Evolutionary conservation across 805 yeast species (phyloP).

Genomic region (Priceomyces haplophilus): DNA sequence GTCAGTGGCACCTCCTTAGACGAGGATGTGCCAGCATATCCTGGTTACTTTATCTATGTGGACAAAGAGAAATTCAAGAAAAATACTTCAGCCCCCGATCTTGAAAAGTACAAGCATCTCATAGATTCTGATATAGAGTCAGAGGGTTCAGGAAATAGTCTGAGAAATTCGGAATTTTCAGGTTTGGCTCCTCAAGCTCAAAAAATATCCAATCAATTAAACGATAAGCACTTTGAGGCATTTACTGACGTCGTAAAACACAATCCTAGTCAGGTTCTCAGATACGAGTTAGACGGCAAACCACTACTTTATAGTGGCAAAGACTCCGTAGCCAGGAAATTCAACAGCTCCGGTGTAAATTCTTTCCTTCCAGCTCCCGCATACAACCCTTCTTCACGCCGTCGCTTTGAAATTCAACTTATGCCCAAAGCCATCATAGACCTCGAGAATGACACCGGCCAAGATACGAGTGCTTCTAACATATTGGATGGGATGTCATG

Average conservation of each 20-base stretch:
- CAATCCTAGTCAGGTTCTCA: conserved; percentile 81
- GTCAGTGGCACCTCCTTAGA: conserved; percentile 1
- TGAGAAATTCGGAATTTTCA: conserved; percentile 8
- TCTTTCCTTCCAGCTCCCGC: conserved; percentile 54
- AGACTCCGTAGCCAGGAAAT: conserved; percentile 50
- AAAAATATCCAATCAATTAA: conserved; percentile 41
- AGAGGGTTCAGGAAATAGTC: conserved; percentile 20
- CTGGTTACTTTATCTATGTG: conserved; percentile 67
- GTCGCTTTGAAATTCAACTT: conserved; percentile 81
- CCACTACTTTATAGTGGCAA: conserved; percentile 72
- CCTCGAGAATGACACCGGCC: conserved; percentile 50
- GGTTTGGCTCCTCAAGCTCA: conserved; percentile 21
- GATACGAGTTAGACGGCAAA: conserved; percentile 77
- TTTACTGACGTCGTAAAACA: conserved; percentile 73
- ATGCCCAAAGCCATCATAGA: conserved; percentile 93
- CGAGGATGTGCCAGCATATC: conserved; percentile 46
- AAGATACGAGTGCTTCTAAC: conserved; percentile 23
- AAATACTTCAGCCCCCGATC: conserved; percentile 51
- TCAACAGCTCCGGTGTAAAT: conserved; percentile 7
- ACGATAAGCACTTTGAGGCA: conserved; percentile 75
- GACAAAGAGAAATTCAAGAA: conserved; percentile 67
- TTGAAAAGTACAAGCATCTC: conserved; percentile 43
- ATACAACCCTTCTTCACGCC: conserved; percentile 54
- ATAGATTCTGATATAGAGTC: conserved; percentile 48
- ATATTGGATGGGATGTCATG: conserved; percentile 87